phyloP scores from a whole-genome alignment of 2,329 filamentous ascomycete genomes.

The Sclerotinia glacialis region DNA sequence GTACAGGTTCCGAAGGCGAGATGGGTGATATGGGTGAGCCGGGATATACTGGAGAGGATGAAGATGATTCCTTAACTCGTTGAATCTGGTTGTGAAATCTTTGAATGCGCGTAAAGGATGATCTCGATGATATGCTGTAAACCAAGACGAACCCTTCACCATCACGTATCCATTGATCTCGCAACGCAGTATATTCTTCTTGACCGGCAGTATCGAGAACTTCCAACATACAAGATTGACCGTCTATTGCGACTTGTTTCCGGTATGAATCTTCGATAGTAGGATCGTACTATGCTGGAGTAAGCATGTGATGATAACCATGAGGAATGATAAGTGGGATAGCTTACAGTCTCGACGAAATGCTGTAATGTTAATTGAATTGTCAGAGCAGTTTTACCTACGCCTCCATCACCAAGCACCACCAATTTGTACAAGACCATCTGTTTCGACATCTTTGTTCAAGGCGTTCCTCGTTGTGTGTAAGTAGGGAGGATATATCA shows the following conservation, averaged over 20 bases:
- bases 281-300: constrained; percentile 60
- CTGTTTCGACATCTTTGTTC: constrained; percentile 42
- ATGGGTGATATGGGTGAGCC: constrained; percentile 65
- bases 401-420: constrained; percentile 90
- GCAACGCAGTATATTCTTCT: constrained; percentile 94
- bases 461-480: constrained; percentile 5
- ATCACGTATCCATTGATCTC: constrained; percentile 98
- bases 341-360: constrained; percentile 84
- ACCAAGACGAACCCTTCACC: constrained; percentile 97
- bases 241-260: constrained; percentile 90
- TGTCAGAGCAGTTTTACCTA: constrained; percentile 89
- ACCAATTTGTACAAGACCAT: constrained; percentile 96
- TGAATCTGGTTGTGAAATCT: constrained; percentile 97
- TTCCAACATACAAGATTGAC: constrained; percentile 94
- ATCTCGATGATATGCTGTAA: constrained; percentile 96
- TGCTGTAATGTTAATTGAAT: constrained; percentile 98
- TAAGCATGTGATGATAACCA: constrained; percentile 28
- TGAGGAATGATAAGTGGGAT: not conserved
- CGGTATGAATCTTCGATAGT: constrained; percentile 87
- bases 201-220: constrained; percentile 96
- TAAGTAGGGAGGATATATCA: constrained; percentile 8
- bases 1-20: constrained; percentile 59
- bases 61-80: constrained; percentile 88
- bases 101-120: constrained; percentile 91
- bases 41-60: constrained; percentile 72